phyloP scores from a whole-genome alignment of 1,139 yeast genomes.

The Debaryomyces singareniensis region DNA sequence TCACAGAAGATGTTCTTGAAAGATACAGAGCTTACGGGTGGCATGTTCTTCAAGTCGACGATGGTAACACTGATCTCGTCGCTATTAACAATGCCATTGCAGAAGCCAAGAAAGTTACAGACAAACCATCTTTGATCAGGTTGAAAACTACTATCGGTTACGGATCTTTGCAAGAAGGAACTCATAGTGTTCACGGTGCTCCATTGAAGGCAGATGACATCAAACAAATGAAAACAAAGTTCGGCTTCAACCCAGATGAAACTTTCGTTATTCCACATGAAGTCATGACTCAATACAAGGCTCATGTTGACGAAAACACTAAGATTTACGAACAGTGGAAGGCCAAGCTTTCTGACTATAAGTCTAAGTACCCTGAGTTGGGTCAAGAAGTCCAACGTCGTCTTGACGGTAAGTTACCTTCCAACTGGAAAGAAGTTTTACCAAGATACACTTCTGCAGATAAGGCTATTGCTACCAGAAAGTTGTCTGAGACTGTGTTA shows the following conservation, averaged over 20 bases:
- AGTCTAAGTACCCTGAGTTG: constrained; percentile 65
- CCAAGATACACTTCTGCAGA: constrained; percentile 79
- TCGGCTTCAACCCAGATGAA: constrained; percentile 87
- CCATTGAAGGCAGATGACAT: constrained; percentile 95
- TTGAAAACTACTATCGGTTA: constrained; percentile 89
- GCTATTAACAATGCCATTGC: constrained; percentile 71
- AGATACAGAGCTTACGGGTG: constrained; percentile 94
- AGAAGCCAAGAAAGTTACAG: constrained; percentile 55
- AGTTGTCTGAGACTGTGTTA: constrained; percentile 82
- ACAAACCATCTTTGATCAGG: constrained; percentile 90
- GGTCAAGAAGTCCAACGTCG: constrained; percentile 84
- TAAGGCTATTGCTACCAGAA: constrained; percentile 88
- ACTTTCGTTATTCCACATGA: constrained; percentile 76
- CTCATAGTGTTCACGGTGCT: constrained; percentile 94
- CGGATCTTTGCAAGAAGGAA: constrained; percentile 84
- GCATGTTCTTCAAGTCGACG: constrained; percentile 72
- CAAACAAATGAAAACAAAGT: constrained; percentile 74
- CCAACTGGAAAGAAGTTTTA: constrained; percentile 69
- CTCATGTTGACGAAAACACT: constrained; percentile 52
- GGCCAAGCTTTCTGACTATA: constrained; percentile 53
- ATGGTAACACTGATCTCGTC: constrained; percentile 77
- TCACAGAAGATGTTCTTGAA: constrained; percentile 86
- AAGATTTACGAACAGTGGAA: constrained; percentile 74
- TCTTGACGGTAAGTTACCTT: constrained; percentile 75
- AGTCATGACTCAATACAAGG: constrained; percentile 65